Base-by-base conservation (phyloP, 208 protist species). In the Phytomonas francai region DNA sequence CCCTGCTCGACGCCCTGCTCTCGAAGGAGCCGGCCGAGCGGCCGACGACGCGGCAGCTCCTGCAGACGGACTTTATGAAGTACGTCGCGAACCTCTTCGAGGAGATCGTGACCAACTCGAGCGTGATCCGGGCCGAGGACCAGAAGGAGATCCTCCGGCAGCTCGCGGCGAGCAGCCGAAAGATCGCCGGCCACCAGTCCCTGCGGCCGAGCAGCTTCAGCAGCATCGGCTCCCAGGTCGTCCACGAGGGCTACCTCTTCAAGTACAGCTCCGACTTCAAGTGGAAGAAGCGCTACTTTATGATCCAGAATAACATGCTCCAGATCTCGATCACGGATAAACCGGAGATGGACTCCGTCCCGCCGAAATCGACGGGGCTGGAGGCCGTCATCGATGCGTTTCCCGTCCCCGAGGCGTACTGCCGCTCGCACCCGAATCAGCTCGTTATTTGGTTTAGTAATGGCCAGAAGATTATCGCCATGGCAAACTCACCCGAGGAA, bases 391-490 rank as follows among this genome's bases (percentile, higher is more conserved):
- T 77, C 67, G 88, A 91, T 64, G 83, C 90, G 19, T 91, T 94
- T 61, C 88, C 88, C 22, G 88, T 91, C 6, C 88, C 88, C 25
- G 85, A 91, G 64, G 88, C 85, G 63, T 94, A 94, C 74, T 91
- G 83, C 62, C 83, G 85, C 56, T 88, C 85, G 19, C 85, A 91
- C 62, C 88, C 88, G n/a, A 80, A 88, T 64, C 88, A 94, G 71
- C 73, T 94, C 19, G 88, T 94, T 32, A 85, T 94, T 68, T 94
- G 88, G 85, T 94, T 94, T 74, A 91, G 79, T 67, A 94, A 94
- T 70, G 88, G 88, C 19, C 85, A 94, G 67, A 94, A 94, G 70
- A 94, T 94, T 34, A 89, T 94, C 65, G 88, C 88, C 42, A 79
- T 88, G 59, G 88, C 88, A 42, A 76, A 57, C 42, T 78, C 83